Base-by-base conservation (phyloP, 257 asterid species). In the Solanum boliviense region DNA sequence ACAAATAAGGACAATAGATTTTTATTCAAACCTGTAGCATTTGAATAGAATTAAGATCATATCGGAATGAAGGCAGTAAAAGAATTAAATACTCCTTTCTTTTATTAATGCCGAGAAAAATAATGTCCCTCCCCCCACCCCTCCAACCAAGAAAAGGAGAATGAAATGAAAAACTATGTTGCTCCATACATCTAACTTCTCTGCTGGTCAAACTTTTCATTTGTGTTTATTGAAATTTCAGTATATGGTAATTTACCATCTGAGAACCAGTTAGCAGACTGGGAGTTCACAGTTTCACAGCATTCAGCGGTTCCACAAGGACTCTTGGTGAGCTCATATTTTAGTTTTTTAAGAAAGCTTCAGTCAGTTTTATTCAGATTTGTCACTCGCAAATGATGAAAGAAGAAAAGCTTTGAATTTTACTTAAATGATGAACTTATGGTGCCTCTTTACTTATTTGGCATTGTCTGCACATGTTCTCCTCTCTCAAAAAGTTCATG, bases 171-270 rank as follows among this genome's bases (percentile, higher is more conserved):
- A 16, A 48, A 52, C 20, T 38, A 38, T 76, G 23, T 76, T 76
- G 84, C 34, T 82, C 31, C 85, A 29, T 46, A 29, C 70, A 6
- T 48, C 70, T 5, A 31, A 82, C 70, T 48, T 81, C 25, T 79
- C 29, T 82, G 70, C 67, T 86, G 52, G 44, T 31, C 52, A 29
- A 23, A 73, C 20, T 7, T 11, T 3, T 34, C 32, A 38, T 44
- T 62, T 75, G 29, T 9, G 38, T 16, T 60, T 62, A 35, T 65
- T 85, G 86, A 8, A 74, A 60, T 83, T 89, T 89, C 94, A 97
- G 99, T 97, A 97, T 97, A 97, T 76, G 99, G 99, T 36, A 95
- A 93, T 92, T 90, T 97, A 86, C 99, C 99, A 41, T 92, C 99
- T 72, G 94, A 95, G 93, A 89, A 87, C 68, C 98, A 97, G 89